Evolutionary conservation across 169 alveolate species (phyloP), one percentile per base, ranked within the genome.

Genomic region (Eimeria necatrix): DNA sequence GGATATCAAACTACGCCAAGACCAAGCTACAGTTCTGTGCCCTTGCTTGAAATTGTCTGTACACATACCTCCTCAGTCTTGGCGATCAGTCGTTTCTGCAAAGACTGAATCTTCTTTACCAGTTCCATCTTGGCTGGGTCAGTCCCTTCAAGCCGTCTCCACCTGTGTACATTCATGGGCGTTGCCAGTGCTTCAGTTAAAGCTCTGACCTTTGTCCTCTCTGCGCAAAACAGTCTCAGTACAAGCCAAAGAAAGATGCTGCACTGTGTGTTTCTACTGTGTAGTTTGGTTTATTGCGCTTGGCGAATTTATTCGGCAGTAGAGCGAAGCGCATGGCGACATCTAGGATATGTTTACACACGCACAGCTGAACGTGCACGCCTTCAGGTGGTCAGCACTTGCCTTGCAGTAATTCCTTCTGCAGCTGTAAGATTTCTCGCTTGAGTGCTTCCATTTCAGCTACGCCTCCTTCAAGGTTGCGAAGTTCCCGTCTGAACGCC

Each of bases 91-190:
- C 99, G 97, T 97, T 98, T 98, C 96, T 98, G 98, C n/a, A 98
- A 95, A 14, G 98, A 95, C 95, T 98, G 97, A 51, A 98, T 98
- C 95, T 98, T 98, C 76, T 97, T 96, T 46, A 98, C 98, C 97
- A 97, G 97, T 96, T 98, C 99, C 86, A 97, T 98, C 60, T 98
- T 98, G 81, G 98, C 99, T n/a, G 99, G 99, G 71, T 98, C 99
- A 12, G 99, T 97, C 83, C 98, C 98, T 97, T 98, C 99, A 20
- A 98, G 96, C 92, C 98, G 98, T 94, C 99, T 95, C 99, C 99
- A 98, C 92, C 99, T 96, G 95, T 96, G 98, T 59, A 98, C 99
- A 96, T 98, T 98, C 97, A 99, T 96, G 48, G 99, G 99, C 80
- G 98, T 98, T 95, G 98, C 99, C 32, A 98, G 97, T 90, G 98